A percentile compares a stretch with the other conserved stretches of the same genome.
Conservation (phyloP, 768 basidiomycete genomes). For the Pulveroboletus sp. region DNA sequence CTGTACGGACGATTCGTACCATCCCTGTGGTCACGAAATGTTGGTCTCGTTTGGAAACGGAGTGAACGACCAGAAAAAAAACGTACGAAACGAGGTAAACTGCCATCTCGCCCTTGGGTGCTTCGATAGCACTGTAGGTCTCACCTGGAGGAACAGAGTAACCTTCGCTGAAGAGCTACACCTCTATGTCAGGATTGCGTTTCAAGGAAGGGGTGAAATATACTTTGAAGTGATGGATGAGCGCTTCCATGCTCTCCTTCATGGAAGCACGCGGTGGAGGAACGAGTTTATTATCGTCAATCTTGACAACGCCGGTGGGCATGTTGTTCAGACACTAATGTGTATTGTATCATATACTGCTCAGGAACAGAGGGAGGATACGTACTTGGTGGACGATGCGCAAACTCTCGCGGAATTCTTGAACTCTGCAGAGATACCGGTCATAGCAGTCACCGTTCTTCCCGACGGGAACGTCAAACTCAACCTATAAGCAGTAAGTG, state of each 20-base stretch:
- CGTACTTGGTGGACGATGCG: constrained; percentile 78
- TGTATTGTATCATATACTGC: neutral
- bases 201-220: neutral
- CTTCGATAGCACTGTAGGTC: constrained; percentile 97
- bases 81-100: constrained; percentile 95
- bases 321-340: constrained; percentile 95
- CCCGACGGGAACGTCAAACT: constrained; percentile 96
- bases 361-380: neutral
- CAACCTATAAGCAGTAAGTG: constrained; percentile 52
- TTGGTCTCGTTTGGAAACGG: neutral
- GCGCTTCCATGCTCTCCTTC: constrained; percentile 99
- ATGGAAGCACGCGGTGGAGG: constrained; percentile 95
- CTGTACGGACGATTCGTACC: constrained; percentile 95
- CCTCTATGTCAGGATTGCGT: neutral
- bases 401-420: constrained; percentile 96
- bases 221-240: constrained; percentile 99
- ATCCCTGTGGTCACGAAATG: constrained; percentile 48
- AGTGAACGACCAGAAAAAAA: neutral
- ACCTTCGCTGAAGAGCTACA: constrained; percentile 90
- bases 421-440: constrained; percentile 94
- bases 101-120: constrained; percentile 98
- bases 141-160: constrained; percentile 95
- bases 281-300: constrained; percentile 96
- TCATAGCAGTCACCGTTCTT: constrained; percentile 98
- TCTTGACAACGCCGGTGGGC: constrained; percentile 85